Percentiles rank a stretch among this genome's conserved stretches.
These are phyloP conservation scores for Stentor coeruleus DNA, from an alignment of 73 alveolate genomes.

Conservation along the genomic window DNA sequence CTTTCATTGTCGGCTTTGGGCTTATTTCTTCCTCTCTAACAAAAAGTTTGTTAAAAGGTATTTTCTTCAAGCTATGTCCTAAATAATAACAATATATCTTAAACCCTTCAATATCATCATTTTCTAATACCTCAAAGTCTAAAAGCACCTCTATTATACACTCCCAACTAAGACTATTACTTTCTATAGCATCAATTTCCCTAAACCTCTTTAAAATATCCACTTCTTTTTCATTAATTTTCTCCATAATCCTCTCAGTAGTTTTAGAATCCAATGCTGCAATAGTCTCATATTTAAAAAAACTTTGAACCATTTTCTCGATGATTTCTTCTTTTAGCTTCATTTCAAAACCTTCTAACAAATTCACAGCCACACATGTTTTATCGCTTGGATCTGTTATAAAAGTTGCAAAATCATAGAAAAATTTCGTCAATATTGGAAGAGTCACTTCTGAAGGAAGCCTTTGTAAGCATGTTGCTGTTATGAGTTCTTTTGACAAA, in stretches of 20 bases:
- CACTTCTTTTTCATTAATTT: neutral
- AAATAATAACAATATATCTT: neutral
- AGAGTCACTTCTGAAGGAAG: neutral
- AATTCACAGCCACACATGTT: neutral
- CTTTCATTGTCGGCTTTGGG: no score
- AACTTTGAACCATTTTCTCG: neutral
- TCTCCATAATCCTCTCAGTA: neutral
- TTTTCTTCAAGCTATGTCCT: neutral
- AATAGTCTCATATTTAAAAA: no score
- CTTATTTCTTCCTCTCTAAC: no score
- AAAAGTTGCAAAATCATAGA: neutral
- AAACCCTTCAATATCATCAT: neutral
- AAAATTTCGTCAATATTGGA: neutral
- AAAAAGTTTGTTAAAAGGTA: no score
- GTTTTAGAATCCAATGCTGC: neutral
- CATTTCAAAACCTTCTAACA: neutral
- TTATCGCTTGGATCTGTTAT: neutral
- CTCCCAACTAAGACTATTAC: neutral
- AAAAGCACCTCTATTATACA: neutral
- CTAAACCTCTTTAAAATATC: neutral
- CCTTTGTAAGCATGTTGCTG: neutral
- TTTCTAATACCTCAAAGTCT: neutral
- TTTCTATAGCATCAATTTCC: neutral
- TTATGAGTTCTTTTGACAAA: neutral
- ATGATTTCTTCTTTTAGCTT: neutral